Evolutionary conservation across 768 basidiomycete species (phyloP).

Genomic region (Harrya chromipes): DNA sequence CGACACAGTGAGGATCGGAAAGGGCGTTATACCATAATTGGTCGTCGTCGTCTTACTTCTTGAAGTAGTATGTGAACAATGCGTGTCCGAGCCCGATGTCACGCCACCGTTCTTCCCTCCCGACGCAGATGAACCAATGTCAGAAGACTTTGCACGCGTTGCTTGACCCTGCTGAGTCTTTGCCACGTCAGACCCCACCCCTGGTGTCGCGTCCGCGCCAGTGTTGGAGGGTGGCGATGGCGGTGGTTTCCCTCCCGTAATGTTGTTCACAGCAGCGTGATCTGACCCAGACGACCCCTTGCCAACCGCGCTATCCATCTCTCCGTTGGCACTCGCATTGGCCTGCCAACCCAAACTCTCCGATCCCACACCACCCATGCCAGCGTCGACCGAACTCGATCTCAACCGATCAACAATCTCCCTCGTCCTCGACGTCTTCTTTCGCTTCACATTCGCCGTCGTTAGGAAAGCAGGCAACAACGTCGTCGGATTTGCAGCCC

Average conservation of each 20-base stretch:
- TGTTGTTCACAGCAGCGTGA: slow-evolving; percentile 1
- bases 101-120: not conserved
- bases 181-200: slow-evolving; percentile 3
- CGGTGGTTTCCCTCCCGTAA: not conserved
- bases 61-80: not conserved
- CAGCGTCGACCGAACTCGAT: slow-evolving; percentile 24
- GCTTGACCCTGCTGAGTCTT: not conserved
- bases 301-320: slow-evolving; percentile 3
- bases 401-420: slow-evolving; percentile 29
- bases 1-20: slow-evolving; percentile 20
- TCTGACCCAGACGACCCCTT: slow-evolving; percentile 5
- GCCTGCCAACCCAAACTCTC: slow-evolving; percentile 17
- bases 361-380: slow-evolving; percentile 8
- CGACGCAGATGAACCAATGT: not conserved
- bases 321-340: slow-evolving; percentile 2
- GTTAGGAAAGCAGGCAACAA: slow-evolving; percentile 26
- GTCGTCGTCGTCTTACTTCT: not conserved
- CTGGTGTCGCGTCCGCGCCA: not conserved
- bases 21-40: slow-evolving; percentile 8
- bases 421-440: slow-evolving; percentile 28
- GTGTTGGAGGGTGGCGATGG: slow-evolving; percentile 4
- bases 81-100: not conserved
- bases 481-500: slow-evolving; percentile 9
- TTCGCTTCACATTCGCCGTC: slow-evolving; percentile 17
- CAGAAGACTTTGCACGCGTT: not conserved